Conservation (phyloP, 768 basidiomycete species). For the Kwoniella mangroviensis region DNA sequence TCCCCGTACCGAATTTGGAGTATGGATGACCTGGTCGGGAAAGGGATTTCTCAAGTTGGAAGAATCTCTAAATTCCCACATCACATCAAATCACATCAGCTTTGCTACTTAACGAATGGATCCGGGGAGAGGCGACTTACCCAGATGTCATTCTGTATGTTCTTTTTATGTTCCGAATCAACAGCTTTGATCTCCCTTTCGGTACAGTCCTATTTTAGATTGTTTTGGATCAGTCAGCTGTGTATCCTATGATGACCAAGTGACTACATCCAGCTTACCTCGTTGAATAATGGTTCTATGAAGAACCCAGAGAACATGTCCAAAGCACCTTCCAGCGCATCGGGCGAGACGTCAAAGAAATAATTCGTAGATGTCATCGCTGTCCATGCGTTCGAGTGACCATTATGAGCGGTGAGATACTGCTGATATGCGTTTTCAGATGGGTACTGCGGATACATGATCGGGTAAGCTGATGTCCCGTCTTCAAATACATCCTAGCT, state of each 20-base stretch:
- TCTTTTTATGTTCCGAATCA: conserved; percentile 89
- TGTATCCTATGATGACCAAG: not conserved
- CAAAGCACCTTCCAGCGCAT: conserved; percentile 56
- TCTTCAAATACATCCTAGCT: conserved; percentile 35
- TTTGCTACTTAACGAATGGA: too few species aligned
- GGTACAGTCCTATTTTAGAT: conserved; percentile 58
- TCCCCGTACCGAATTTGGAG: conserved; percentile 90
- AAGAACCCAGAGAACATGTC: conserved; percentile 70
- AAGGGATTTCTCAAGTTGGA: conserved; percentile 88
- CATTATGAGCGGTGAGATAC: conserved; percentile 65
- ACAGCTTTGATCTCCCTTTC: conserved; percentile 75
- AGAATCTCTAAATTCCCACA: conserved; percentile 66
- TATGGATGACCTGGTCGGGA: conserved; percentile 79
- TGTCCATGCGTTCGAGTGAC: conserved; percentile 87
- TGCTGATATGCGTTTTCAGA: conserved; percentile 90
- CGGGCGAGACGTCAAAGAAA: conserved; percentile 73
- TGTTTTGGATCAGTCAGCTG: too few species aligned
- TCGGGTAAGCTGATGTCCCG: conserved; percentile 11
- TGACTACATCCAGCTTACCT: conserved; percentile 24
- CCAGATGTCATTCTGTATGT: conserved; percentile 75
- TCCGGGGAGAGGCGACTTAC: too few species aligned
- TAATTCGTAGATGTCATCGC: conserved; percentile 86
- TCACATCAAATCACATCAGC: conserved; percentile 1
- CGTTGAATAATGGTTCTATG: conserved; percentile 81
- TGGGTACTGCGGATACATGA: conserved; percentile 36